Evolutionary conservation across 805 yeast genomes (phyloP).

Genomic region (Metschnikowia aberdeeniae): DNA sequence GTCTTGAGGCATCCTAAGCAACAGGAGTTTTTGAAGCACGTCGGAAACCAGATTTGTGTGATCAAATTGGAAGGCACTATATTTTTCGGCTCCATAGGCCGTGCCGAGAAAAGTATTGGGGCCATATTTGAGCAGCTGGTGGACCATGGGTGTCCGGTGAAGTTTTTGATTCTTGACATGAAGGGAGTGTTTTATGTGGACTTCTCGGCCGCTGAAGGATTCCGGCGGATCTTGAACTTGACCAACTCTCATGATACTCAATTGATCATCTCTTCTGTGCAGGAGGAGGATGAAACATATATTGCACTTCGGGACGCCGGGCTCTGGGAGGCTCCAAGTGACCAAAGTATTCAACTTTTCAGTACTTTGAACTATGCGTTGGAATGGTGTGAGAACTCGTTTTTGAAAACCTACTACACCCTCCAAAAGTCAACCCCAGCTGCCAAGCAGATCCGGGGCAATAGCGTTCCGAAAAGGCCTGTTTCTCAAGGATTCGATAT

Average conservation of each 20-base stretch:
- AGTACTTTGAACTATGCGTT: conserved; percentile 79
- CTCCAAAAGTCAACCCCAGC: conserved; percentile 23
- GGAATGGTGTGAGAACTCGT: conserved; percentile 96
- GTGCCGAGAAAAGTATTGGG: conserved; percentile 75
- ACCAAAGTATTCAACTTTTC: conserved; percentile 55
- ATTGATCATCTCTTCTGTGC: conserved; percentile 74
- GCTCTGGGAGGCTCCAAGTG: conserved; percentile 48
- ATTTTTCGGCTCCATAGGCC: conserved; percentile 94
- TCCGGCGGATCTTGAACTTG: conserved; percentile 78
- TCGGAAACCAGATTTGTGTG: conserved; percentile 87
- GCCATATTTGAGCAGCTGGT: conserved; percentile 53
- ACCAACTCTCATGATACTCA: conserved; percentile 64
- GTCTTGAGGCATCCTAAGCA: conserved; percentile 89
- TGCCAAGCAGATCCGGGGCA: conserved; percentile 10
- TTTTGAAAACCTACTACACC: conserved; percentile 57
- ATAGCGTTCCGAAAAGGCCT: conserved; percentile 6
- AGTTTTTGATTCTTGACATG: conserved; percentile 81
- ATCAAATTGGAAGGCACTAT: conserved; percentile 83
- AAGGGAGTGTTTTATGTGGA: conserved; percentile 78
- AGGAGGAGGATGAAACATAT: conserved; percentile 60
- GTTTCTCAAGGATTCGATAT: conserved; percentile 22
- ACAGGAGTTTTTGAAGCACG: conserved; percentile 75
- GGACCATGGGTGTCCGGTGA: conserved; percentile 57
- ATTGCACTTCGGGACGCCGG: conserved; percentile 81
- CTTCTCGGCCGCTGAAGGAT: conserved; percentile 94